phyloP scores from a whole-genome alignment of 2,329 filamentous ascomycete species.

The Stachybotrys chlorohalonatus region DNA sequence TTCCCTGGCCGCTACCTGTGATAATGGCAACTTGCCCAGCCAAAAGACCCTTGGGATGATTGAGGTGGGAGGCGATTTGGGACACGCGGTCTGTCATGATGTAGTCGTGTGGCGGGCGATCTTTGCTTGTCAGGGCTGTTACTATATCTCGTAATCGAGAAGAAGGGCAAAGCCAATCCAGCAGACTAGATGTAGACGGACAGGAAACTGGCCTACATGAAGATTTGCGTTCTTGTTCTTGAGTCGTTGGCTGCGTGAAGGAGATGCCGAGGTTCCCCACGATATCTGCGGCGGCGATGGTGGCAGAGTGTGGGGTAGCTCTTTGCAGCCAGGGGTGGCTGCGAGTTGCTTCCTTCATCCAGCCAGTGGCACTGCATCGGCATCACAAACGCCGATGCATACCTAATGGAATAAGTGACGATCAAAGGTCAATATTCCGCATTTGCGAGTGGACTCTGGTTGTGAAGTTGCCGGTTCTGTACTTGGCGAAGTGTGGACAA shows the following conservation, averaged over 20 bases:
- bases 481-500: no score
- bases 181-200: no score
- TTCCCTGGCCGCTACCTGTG: conserved; percentile 79
- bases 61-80: conserved; percentile 71
- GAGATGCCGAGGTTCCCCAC: conserved; percentile 16
- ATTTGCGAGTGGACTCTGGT: no score
- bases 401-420: no score
- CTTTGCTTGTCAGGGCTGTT: no score
- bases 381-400: no score
- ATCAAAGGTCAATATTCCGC: no score
- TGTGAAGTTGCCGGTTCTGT: no score
- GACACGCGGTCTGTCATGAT: conserved; percentile 49
- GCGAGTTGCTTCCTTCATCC: neutral
- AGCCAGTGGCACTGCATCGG: no score
- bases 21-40: conserved; percentile 78
- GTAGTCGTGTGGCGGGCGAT: neutral
- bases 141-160: neutral
- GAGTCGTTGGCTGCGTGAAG: neutral
- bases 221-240: neutral
- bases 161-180: no score
- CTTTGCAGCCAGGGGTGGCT: neutral
- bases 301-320: conserved; percentile 14
- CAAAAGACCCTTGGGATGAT: conserved; percentile 72
- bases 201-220: no score
- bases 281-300: neutral